These are phyloP conservation scores for Candida saitoana DNA, from an alignment of 805 yeast species.

Conservation along the genomic window DNA sequence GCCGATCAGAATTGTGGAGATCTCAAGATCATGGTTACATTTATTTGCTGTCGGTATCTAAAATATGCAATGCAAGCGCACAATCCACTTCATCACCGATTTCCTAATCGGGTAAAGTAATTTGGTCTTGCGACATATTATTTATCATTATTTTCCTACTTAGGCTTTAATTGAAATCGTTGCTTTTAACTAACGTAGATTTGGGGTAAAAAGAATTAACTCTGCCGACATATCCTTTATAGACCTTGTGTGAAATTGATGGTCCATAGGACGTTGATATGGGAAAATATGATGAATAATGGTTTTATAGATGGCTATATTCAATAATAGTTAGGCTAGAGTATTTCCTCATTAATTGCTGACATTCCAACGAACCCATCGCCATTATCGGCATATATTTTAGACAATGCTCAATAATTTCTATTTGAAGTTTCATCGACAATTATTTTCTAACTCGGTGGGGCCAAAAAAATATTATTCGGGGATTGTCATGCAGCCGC, in stretches of 20 bases:
- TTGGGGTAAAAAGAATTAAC: conserved; percentile 1
- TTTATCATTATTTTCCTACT: not conserved
- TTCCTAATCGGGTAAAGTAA: not conserved
- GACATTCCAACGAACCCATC: no score
- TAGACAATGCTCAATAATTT: no score
- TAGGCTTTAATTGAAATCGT: conserved; percentile 1
- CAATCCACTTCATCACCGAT: not conserved
- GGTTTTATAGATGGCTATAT: no score
- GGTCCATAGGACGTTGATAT: no score
- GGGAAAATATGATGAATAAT: no score
- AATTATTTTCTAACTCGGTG: no score
- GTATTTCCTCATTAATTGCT: no score
- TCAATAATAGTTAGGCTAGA: no score
- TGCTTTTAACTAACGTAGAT: conserved; percentile 3
- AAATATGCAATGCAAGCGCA: not conserved
- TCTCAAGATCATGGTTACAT: not conserved
- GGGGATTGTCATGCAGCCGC: not conserved
- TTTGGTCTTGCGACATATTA: not conserved
- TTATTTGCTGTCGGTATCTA: not conserved
- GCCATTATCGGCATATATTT: no score
- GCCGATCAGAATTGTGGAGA: not conserved
- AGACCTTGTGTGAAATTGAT: no score
- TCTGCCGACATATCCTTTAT: not conserved
- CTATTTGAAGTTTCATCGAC: no score
- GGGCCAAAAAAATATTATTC: no score